A percentile compares a stretch with the other conserved stretches of the same genome.
These are phyloP conservation scores for Vitis rotundifolia DNA, from an alignment of 164 flowering plant genomes.

Conservation along the genomic window DNA sequence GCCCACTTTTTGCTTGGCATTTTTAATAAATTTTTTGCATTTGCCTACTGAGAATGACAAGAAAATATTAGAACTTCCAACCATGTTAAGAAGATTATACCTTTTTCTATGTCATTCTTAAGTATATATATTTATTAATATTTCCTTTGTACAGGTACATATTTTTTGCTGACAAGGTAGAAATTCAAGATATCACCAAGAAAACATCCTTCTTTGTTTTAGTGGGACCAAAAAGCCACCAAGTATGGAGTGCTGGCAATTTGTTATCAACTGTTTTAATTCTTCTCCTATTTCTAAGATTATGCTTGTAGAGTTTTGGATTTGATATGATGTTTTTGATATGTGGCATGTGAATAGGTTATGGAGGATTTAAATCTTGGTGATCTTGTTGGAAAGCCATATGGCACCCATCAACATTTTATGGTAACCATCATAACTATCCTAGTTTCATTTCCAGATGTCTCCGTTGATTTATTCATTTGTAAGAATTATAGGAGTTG, in stretches of 20 bases:
- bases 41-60: too few relatives aligned
- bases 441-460: not conserved
- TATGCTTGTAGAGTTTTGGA: constrained; percentile 1
- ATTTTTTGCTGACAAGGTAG: constrained; percentile 84
- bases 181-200: constrained; percentile 71
- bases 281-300: not conserved
- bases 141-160: constrained; percentile 56
- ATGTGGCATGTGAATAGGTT: constrained; percentile 38
- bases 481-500: too few relatives aligned
- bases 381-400: constrained; percentile 74
- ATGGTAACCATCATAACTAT: constrained; percentile 45
- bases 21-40: too few relatives aligned
- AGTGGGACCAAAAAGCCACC: constrained; percentile 76
- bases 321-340: constrained; percentile 11
- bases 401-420: constrained; percentile 79
- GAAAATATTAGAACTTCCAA: too few relatives aligned
- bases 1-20: too few relatives aligned
- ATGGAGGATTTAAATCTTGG: constrained; percentile 68
- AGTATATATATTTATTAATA: not conserved
- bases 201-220: constrained; percentile 68
- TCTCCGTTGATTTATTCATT: not conserved
- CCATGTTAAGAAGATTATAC: too few relatives aligned
- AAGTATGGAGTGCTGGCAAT: constrained; percentile 38
- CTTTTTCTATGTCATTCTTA: not conserved
- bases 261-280: not conserved